phyloP scores from a whole-genome alignment of 495 filamentous ascomycete genomes.

The Penicillium diatomitis region DNA sequence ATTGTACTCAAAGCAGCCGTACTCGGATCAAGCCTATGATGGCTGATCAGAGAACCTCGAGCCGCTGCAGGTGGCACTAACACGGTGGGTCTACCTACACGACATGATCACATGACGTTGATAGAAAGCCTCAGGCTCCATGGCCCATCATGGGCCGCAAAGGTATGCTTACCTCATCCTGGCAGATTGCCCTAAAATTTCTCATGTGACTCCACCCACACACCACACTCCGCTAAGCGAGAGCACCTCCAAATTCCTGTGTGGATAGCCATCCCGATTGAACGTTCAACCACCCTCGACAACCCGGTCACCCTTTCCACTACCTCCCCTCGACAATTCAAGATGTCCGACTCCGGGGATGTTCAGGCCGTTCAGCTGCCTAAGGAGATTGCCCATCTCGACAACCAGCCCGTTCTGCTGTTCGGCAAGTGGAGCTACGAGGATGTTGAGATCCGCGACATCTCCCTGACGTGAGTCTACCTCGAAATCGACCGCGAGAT shows the following conservation, averaged over 20 bases:
- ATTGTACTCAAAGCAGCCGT: no score
- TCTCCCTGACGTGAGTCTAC: conserved; percentile 91
- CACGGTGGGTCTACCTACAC: no score
- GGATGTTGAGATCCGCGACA: conserved; percentile 98
- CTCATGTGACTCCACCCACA: conserved; percentile 20
- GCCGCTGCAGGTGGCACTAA: no score
- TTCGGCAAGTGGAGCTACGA: conserved; percentile 98
- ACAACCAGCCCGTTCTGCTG: conserved; percentile 85
- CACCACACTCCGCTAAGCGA: conserved; percentile 37
- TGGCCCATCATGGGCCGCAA: not conserved
- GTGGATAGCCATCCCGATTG: conserved; percentile 8
- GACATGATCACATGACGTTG: not conserved
- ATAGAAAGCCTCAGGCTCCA: not conserved
- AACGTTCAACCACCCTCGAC: conserved; percentile 32
- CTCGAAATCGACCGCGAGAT: conserved; percentile 13
- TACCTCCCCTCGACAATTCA: conserved; percentile 44
- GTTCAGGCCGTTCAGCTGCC: conserved; percentile 82
- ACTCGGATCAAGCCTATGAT: no score
- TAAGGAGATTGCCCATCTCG: conserved; percentile 74
- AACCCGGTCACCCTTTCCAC: conserved; percentile 33
- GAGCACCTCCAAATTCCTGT: conserved; percentile 34
- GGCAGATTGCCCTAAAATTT: conserved; percentile 26
- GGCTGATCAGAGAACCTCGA: no score
- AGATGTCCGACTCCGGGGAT: conserved; percentile 93
- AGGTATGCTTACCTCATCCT: not conserved